A percentile compares a stretch with the other conserved stretches of the same genome.
Evolutionary conservation across 176 grass and related monocot species (phyloP).

Genomic region (Aegilops bicornis): DNA sequence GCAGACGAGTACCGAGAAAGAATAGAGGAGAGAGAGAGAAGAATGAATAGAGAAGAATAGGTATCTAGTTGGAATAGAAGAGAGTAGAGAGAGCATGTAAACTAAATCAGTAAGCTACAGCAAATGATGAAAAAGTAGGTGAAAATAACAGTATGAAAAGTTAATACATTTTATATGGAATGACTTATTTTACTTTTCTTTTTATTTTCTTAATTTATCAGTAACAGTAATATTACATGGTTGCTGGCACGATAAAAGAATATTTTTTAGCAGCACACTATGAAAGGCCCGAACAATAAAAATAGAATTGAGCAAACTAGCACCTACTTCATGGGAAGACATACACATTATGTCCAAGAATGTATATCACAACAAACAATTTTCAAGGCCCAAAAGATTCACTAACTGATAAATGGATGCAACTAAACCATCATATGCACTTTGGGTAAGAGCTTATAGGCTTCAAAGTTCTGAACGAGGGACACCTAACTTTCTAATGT

Average conservation of each 20-base stretch:
- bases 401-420: neutral
- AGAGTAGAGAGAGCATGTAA: conserved; percentile 54
- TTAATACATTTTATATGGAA: neutral
- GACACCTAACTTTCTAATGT: neutral
- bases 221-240: neutral
- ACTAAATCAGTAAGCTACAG: conserved; percentile 39
- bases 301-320: neutral
- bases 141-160: conserved; percentile 5
- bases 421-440: conserved; percentile 4
- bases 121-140: conserved; percentile 25
- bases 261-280: neutral
- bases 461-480: neutral
- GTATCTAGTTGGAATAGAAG: conserved; percentile 49
- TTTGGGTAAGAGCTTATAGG: neutral
- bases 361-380: neutral
- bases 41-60: conserved; percentile 68
- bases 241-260: neutral
- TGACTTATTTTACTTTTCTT: neutral
- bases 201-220: conserved; percentile 9
- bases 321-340: neutral
- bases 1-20: conserved; percentile 53
- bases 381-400: neutral
- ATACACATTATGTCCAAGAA: neutral
- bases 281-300: neutral
- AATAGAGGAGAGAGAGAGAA: conserved; percentile 59